Evolutionary conservation across 176 grass and related monocot species (phyloP), one percentile per base, ranked within the genome.

Genomic region (Musa schizocarpa): DNA sequence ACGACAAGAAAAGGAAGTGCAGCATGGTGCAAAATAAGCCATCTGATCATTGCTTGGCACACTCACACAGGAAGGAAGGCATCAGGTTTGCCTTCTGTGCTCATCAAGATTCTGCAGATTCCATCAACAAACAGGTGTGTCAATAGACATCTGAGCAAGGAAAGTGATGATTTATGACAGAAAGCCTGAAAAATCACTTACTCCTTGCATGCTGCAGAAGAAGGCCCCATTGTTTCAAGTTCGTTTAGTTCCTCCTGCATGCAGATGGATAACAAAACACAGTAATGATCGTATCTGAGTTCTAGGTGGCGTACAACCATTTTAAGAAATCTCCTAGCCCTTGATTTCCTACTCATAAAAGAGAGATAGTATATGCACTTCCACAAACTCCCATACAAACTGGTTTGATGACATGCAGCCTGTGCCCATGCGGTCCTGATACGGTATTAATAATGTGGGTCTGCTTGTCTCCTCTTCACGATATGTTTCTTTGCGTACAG

Each of bases 61-160:
- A 88, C 91, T 88, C 78, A 99, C 95, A 88, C 69, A 75, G 91
- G 91, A 86, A 99, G 91, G 55, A 99, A 86, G 0, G 91, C 88
- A 56, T 99, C 95, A 29, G 95, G 86, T 77, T 86, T 89, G 74
- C 91, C 95, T 82, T 94, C 82, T 52, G 85, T 92, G 71, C 91
- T 88, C 56, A 82, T 75, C 76, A 94, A 76, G 76, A 89, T 88
- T 65, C 95, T 99, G 83, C 59, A 62, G 69, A 71, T 50, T 66
- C 69, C 23, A 16, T 78, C 65, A 81, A 80, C 13, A 64, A 54
- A 77, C 16, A 52, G 65, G 53, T 13, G 9, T 53, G 21, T 65
- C 9, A 52, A 56, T 76, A 63, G 74, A 22, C 24, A 69, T 81
- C 13, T 1, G 5, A 77, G 62, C 59, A 74, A 53, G 51, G 58